Evolutionary conservation across 495 filamentous ascomycete genomes (phyloP), one percentile per base, ranked within the genome.

Genomic region (Parachaetomium inaequale): DNA sequence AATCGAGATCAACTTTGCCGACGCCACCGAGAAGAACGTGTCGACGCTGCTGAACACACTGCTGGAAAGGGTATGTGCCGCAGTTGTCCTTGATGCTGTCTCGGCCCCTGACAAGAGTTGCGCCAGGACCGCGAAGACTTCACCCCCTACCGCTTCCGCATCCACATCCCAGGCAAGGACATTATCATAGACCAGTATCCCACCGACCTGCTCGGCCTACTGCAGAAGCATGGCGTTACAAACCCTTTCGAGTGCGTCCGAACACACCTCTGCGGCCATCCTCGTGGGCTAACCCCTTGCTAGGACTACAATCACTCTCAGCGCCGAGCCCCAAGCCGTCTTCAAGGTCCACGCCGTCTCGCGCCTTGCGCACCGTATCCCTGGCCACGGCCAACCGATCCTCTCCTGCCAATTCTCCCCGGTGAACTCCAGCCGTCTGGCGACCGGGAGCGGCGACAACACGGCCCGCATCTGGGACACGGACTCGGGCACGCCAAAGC

Each of bases 381-480:
- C 88, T 7, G 94, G 94, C 10, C 95, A 99, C 71, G 93, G 92
- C 4, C 90, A 96, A 69, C 85, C 92, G 0, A 99, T 99, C 65
- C 84, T 99, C 7, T 84, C 90, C 17, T 89, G 88, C 11, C 86
- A 91, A 42, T 99, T 98, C 75, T 95, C 92, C 0, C 95, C 95
- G 0, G 81, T 82, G 26, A 86, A 82, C 4, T 93, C 91, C 2
- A 85, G 88, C 8, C 84, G 87, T 58, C 85, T 99, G 76, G 91
- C 92, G 0, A 94, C 89, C 7, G 95, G 93, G 0, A 91, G 88
- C 63, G 95, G 95, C 38, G 95, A 99, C 66, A 85, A 86, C 34
- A 98, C 95, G 7, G 95, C 94, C 7, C 80, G 95, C 50, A 85
- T 99, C 77, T 97, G 91, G 89, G 94, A 99, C 67, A 95, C 91